Evolutionary conservation across 2,329 filamentous ascomycete genomes (phyloP).

Genomic region (Xylariaceae sp.): DNA sequence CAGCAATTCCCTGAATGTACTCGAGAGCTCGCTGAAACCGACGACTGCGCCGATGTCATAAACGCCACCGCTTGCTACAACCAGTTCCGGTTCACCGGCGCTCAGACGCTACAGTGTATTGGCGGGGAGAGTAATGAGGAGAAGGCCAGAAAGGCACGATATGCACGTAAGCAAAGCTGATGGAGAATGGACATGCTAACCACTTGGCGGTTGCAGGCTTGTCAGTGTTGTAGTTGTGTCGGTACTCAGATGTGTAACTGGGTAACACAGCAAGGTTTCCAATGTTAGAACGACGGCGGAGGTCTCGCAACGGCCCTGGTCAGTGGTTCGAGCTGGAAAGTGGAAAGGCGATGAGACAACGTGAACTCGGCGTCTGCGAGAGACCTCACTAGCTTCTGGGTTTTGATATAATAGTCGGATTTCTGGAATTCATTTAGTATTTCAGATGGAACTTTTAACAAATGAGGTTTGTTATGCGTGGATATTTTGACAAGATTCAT

Average conservation of each 20-base stretch:
- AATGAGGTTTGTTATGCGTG: too few relatives aligned
- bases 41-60: conserved; percentile 44
- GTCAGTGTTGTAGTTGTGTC: conserved; percentile 43
- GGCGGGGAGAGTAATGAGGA: conserved; percentile 39
- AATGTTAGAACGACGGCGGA: conserved; percentile 18
- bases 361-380: too few relatives aligned
- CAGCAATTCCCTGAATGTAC: conserved; percentile 39
- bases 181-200: conserved; percentile 1
- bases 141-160: conserved; percentile 37
- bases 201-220: conserved; percentile 31
- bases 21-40: conserved; percentile 38
- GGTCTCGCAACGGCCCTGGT: too few relatives aligned
- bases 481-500: too few relatives aligned
- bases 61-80: conserved; percentile 47
- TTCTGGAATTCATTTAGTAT: too few relatives aligned
- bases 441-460: too few relatives aligned
- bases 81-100: conserved; percentile 39
- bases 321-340: too few relatives aligned
- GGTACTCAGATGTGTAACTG: conserved; percentile 42
- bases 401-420: too few relatives aligned
- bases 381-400: too few relatives aligned
- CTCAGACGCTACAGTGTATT: conserved; percentile 42
- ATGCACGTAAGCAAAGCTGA: not conserved
- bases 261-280: conserved; percentile 34
- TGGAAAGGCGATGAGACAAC: too few relatives aligned